Evolutionary conservation across 768 basidiomycete species (phyloP).

Genomic region (Krasilnikovozyma curviuscula): DNA sequence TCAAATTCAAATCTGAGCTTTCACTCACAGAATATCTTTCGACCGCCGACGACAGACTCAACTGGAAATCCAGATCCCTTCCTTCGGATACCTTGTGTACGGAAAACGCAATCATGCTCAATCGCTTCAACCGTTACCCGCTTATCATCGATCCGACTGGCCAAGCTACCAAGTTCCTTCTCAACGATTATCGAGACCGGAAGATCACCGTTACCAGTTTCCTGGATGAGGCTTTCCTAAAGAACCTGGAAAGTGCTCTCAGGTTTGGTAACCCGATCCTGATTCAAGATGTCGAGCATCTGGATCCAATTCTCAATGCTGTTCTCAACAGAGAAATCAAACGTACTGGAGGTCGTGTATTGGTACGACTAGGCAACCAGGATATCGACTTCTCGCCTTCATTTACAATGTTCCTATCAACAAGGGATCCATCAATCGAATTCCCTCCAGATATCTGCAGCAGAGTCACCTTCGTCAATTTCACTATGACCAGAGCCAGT

Average conservation of each 20-base stretch:
- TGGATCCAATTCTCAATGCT: constrained; percentile 92
- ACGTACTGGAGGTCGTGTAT: constrained; percentile 86
- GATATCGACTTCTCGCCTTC: constrained; percentile 98
- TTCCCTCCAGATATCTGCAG: constrained; percentile 98
- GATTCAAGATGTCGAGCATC: constrained; percentile 92
- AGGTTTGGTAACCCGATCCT: constrained; percentile 94
- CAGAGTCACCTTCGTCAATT: constrained; percentile 86
- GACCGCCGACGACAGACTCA: constrained; percentile 83
- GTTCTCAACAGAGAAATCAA: constrained; percentile 93
- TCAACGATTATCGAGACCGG: constrained; percentile 84
- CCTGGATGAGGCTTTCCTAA: constrained; percentile 95
- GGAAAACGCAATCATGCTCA: constrained; percentile 99
- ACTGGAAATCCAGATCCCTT: constrained; percentile 89
- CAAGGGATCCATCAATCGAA: constrained; percentile 87
- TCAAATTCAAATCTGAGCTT: constrained; percentile 81
- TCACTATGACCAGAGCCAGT: constrained; percentile 97
- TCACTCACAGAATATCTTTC: constrained; percentile 90
- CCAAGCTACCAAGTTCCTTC: constrained; percentile 81
- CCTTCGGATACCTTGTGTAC: constrained; percentile 89
- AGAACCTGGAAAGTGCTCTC: constrained; percentile 92
- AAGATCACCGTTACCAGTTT: constrained; percentile 98
- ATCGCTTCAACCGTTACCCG: constrained; percentile 91
- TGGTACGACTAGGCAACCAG: constrained; percentile 88
- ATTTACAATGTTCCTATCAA: constrained; percentile 99
- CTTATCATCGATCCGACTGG: constrained; percentile 96